Conservation (phyloP, 202 grass and related monocot genomes). For the Setaria viridis region DNA sequence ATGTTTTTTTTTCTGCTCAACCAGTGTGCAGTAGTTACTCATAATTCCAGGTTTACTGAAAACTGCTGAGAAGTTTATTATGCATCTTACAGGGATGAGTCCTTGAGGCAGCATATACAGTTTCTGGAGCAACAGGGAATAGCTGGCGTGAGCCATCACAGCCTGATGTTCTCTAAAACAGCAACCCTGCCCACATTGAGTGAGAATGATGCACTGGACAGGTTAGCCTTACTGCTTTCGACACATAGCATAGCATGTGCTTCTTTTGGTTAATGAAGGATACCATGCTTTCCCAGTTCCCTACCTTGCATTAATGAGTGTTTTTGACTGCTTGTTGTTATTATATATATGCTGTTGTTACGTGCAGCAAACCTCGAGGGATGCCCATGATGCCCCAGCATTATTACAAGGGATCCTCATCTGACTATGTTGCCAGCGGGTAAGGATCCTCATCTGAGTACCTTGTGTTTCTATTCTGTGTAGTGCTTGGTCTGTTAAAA, state of each 20-base stretch:
- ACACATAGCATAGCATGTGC: background rate
- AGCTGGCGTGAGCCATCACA: slow-evolving; percentile 92
- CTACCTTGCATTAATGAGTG: slow-evolving; percentile 10
- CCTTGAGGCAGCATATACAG: slow-evolving; percentile 66
- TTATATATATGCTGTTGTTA: slow-evolving; percentile 4
- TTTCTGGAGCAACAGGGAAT: slow-evolving; percentile 82
- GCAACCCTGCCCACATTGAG: slow-evolving; percentile 74
- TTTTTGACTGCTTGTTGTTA: background rate
- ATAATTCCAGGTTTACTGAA: slow-evolving; percentile 31
- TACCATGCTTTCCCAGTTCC: background rate
- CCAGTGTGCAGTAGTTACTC: slow-evolving; percentile 7
- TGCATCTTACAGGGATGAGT: slow-evolving; percentile 64
- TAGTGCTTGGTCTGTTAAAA: background rate
- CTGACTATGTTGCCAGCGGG: slow-evolving; percentile 56
- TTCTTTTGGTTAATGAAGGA: slow-evolving; percentile 7
- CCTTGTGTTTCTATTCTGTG: background rate
- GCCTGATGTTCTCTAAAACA: slow-evolving; percentile 89
- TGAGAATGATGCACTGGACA: slow-evolving; percentile 58
- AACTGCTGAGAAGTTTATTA: slow-evolving; percentile 33
- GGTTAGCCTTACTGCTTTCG: slow-evolving; percentile 39
- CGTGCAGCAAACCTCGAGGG: slow-evolving; percentile 48
- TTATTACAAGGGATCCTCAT: slow-evolving; percentile 50
- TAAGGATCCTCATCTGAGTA: slow-evolving; percentile 31
- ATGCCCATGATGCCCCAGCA: slow-evolving; percentile 46
- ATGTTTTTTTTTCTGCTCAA: slow-evolving; percentile 7